These are phyloP conservation scores for Plasmodium inui DNA, from an alignment of 169 alveolate genomes.

Conservation along the genomic window DNA sequence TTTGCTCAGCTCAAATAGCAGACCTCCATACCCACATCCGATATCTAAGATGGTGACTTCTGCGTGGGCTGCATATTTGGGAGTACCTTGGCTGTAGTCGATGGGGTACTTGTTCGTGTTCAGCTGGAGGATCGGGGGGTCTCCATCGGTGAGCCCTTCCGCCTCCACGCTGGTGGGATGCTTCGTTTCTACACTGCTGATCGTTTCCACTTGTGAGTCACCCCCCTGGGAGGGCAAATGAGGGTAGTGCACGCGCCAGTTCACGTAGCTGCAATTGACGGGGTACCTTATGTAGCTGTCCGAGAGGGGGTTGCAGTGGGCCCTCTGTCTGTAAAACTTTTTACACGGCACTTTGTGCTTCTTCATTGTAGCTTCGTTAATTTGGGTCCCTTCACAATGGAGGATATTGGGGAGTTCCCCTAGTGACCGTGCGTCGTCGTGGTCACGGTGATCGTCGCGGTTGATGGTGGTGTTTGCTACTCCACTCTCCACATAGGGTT, in stretches of 20 bases:
- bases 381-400: background rate
- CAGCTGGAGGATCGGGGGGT: background rate
- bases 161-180: background rate
- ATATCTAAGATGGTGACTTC: slow-evolving; percentile 85
- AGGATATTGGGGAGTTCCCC: background rate
- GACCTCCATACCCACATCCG: slow-evolving; percentile 94
- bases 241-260: slow-evolving; percentile 88
- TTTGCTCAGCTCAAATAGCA: slow-evolving; percentile 85
- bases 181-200: slow-evolving; percentile 1
- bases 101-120: slow-evolving; percentile 54
- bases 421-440: background rate
- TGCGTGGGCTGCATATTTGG: background rate
- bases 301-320: slow-evolving; percentile 91
- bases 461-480: background rate
- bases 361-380: slow-evolving; percentile 1
- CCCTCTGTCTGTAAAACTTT: slow-evolving; percentile 52
- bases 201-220: background rate
- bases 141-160: background rate
- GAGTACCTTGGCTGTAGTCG: background rate
- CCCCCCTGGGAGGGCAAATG: background rate
- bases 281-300: slow-evolving; percentile 88
- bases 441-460: background rate
- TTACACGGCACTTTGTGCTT: slow-evolving; percentile 60
- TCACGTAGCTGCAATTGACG: slow-evolving; percentile 81
- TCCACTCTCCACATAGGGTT: background rate